Evolutionary conservation across 805 yeast genomes (phyloP).

Genomic region (Candida bentonensis): DNA sequence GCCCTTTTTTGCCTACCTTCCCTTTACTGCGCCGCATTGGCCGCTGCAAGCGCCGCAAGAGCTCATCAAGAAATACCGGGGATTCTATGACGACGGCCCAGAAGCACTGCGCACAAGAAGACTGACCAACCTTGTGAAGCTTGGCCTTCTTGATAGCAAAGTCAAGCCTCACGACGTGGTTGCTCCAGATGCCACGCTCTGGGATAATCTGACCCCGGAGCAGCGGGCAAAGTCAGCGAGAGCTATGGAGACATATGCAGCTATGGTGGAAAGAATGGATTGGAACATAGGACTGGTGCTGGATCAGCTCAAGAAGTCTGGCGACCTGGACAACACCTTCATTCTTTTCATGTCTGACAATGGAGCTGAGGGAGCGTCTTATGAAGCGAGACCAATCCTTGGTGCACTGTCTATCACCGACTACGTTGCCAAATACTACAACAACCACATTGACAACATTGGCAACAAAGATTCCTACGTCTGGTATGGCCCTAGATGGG

Average conservation of each 20-base stretch:
- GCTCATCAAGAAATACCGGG: constrained; percentile 32
- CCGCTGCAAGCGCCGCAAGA: constrained; percentile 47
- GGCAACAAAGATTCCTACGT: constrained; percentile 35
- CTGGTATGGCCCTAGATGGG: constrained; percentile 45
- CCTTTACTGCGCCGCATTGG: constrained; percentile 58
- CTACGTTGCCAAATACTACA: constrained; percentile 23
- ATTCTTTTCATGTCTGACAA: constrained; percentile 49
- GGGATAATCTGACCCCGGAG: constrained; percentile 29
- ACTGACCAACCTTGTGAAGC: constrained; percentile 25
- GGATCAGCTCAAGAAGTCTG: constrained; percentile 26
- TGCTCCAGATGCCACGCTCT: constrained; percentile 28
- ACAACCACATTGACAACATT: constrained; percentile 33
- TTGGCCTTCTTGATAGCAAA: constrained; percentile 34
- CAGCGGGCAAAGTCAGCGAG: constrained; percentile 27
- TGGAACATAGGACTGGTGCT: constrained; percentile 36
- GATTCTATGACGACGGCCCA: constrained; percentile 36
- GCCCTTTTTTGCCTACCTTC: constrained; percentile 41
- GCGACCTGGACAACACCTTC: constrained; percentile 39
- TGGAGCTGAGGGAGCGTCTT: constrained; percentile 49
- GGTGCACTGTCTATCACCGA: constrained; percentile 16
- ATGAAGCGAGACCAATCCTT: constrained; percentile 39
- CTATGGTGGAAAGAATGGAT: constrained; percentile 47
- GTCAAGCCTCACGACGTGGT: constrained; percentile 31
- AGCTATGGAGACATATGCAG: constrained; percentile 47
- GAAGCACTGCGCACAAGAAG: constrained; percentile 27